Conservation (phyloP, 208 protist genomes). For the Leishmania guyanensis region DNA sequence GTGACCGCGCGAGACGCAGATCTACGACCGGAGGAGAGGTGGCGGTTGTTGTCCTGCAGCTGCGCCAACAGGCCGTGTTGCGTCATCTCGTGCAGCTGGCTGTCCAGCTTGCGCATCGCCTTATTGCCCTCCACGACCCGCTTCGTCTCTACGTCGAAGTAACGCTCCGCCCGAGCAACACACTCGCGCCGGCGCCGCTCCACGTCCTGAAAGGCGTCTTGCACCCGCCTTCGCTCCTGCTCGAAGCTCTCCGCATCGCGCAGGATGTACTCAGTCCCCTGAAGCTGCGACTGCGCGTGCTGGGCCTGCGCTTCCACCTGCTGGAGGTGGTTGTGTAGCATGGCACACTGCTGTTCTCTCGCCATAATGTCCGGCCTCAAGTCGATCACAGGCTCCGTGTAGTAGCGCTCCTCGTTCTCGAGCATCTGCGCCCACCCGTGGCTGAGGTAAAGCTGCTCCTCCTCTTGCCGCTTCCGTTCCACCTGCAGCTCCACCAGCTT, state of each 20-base stretch:
- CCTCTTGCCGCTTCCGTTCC: slow-evolving; percentile 38
- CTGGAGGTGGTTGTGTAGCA: slow-evolving; percentile 46
- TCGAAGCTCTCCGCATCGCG: slow-evolving; percentile 40
- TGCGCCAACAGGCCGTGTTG: slow-evolving; percentile 32
- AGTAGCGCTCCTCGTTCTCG: slow-evolving; percentile 77
- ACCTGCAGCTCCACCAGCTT: slow-evolving; percentile 48
- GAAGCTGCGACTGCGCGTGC: slow-evolving; percentile 34
- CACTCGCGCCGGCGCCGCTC: slow-evolving; percentile 49
- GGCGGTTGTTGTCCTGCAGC: slow-evolving; percentile 20
- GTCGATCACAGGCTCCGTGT: slow-evolving; percentile 64
- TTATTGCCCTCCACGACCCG: slow-evolving; percentile 44
- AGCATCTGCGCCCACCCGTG: slow-evolving; percentile 64
- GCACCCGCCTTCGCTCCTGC: slow-evolving; percentile 42
- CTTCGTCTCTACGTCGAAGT: slow-evolving; percentile 70
- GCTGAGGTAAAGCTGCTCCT: slow-evolving; percentile 65
- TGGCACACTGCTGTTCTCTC: slow-evolving; percentile 50
- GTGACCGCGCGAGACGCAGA: slow-evolving; percentile 52
- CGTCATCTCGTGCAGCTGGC: slow-evolving; percentile 51
- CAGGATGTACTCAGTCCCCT: slow-evolving; percentile 42
- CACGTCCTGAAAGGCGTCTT: slow-evolving; percentile 42
- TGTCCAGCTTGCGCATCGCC: slow-evolving; percentile 42
- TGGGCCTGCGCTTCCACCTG: slow-evolving; percentile 45
- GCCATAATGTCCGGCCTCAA: slow-evolving; percentile 42
- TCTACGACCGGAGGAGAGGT: slow-evolving; percentile 1
- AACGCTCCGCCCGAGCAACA: slow-evolving; percentile 44